Base-by-base conservation (phyloP, 108 stramenopile genomes). In the Thalassiosira profunda region DNA sequence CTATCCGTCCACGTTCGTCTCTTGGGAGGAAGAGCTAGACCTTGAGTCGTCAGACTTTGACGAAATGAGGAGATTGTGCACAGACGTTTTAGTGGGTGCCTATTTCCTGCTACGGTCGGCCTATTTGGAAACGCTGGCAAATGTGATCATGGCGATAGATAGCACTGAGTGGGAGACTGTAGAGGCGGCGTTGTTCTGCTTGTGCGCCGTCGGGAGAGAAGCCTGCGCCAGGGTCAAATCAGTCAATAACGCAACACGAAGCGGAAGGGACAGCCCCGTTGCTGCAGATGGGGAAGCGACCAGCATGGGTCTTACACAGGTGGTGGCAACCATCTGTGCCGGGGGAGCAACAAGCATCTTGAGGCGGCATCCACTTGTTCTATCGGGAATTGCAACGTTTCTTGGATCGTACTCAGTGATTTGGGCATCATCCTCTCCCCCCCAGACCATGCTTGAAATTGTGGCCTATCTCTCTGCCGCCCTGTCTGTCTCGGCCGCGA, bases 1-100 rank as follows among this genome's bases (percentile, higher is more conserved):
- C 1, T 84, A 73, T 37, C 69, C 84, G 25, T 8, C 36, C 0
- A 35, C 37, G 3, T 88, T 85, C 48, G 52, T 55, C 3, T 64
- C 42, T 24, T 86, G 85, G 85, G 73, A 82, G 46, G 70, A 79
- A 20, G 84, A 85, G 44, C 15, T 77, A n/a, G 87, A 83, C 24
- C 11, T 88, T 35, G 88, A 89, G 38, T 34, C 45, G 36, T 49
- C 58, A 1, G 83, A 86, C 24, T 89, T 86, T 54, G 58, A 63
- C 12, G 88, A 89, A 63, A 64, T 84, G 41, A 69, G 88, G 15
- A 65, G 83, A 20, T 51, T 86, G 70, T 54, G 58, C 4, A 34
- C 67, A 24, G 88, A 86, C 41, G 85, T 84, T n/a, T 41, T 85
- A 47, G 52, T 79, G 25, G 62, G 63, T 30, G 72, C 64, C 35